Conservation (phyloP, 169 alveolate genomes). For the Plasmodium vivax region DNA sequence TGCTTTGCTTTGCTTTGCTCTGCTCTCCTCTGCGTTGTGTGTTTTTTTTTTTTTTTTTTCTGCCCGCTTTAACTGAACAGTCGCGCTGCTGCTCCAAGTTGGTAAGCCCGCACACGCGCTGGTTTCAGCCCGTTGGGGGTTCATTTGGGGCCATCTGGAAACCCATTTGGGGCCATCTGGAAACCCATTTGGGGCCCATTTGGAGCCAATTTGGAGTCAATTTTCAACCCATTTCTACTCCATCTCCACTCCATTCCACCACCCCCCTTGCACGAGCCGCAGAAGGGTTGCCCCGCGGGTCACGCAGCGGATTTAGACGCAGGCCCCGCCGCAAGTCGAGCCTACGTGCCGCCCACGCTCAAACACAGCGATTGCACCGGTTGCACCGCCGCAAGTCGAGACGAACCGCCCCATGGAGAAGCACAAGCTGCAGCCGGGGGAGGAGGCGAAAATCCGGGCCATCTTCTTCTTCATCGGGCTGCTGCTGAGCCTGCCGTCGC, state of each 20-base stretch:
- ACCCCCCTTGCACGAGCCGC: background rate
- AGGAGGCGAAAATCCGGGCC: background rate
- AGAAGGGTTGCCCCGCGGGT: background rate
- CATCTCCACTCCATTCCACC: background rate
- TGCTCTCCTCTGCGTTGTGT: no score
- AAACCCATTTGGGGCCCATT: no score
- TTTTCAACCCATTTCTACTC: background rate
- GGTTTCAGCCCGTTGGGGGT: background rate
- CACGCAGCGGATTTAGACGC: background rate
- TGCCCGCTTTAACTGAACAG: background rate
- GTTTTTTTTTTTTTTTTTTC: no score
- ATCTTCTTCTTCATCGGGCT: conserved; percentile 53
- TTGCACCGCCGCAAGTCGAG: no score
- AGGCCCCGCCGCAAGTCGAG: no score
- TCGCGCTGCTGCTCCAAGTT: background rate
- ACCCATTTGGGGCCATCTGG: no score
- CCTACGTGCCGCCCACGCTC: no score
- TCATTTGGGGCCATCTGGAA: background rate
- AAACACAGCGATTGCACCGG: no score
- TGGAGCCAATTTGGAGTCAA: background rate
- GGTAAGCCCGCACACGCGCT: background rate
- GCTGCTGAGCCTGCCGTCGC: conserved; percentile 31
- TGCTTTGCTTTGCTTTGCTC: no score
- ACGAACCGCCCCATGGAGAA: background rate
- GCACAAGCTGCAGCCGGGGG: background rate